A percentile compares a stretch with the other conserved stretches of the same genome.
Evolutionary conservation across 2,329 filamentous ascomycete species (phyloP).

Genomic region (Clarireedia monteithiana): DNA sequence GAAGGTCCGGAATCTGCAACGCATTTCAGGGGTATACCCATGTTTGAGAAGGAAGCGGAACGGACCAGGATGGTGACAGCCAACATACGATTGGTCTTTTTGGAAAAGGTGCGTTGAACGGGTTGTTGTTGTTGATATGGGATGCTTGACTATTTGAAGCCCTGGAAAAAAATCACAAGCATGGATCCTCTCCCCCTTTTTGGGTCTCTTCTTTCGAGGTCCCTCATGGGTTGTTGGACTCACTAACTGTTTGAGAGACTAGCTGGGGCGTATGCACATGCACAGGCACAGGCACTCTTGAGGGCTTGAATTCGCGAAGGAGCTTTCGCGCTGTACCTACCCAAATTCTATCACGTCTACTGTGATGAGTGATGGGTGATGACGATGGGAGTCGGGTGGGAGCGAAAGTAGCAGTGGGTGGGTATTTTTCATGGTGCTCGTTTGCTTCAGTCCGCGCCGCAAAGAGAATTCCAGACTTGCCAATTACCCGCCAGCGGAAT

Average conservation of each 20-base stretch:
- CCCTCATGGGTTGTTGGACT: background rate
- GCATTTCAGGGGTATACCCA: constrained; percentile 11
- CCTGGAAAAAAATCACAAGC: background rate
- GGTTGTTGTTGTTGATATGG: background rate
- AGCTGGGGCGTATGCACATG: background rate
- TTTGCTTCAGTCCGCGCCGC: no score
- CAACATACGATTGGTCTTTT: constrained; percentile 6
- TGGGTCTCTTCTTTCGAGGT: background rate
- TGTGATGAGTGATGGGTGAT: no score
- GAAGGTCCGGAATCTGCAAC: constrained; percentile 8
- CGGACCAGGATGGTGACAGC: constrained; percentile 12
- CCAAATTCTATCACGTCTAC: no score
- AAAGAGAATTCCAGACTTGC: no score
- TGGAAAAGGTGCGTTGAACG: background rate
- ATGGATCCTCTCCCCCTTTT: background rate
- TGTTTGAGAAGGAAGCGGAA: constrained; percentile 9
- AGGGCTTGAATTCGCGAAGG: no score
- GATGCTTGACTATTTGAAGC: background rate
- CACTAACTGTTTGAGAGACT: background rate
- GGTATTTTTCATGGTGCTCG: no score
- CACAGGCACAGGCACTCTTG: no score
- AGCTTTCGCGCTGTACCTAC: no score
- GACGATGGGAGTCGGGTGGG: no score
- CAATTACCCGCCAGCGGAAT: no score
- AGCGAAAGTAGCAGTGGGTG: no score